Evolutionary conservation across 2,329 filamentous ascomycete species (phyloP).

Genomic region (Fusarium redolens): DNA sequence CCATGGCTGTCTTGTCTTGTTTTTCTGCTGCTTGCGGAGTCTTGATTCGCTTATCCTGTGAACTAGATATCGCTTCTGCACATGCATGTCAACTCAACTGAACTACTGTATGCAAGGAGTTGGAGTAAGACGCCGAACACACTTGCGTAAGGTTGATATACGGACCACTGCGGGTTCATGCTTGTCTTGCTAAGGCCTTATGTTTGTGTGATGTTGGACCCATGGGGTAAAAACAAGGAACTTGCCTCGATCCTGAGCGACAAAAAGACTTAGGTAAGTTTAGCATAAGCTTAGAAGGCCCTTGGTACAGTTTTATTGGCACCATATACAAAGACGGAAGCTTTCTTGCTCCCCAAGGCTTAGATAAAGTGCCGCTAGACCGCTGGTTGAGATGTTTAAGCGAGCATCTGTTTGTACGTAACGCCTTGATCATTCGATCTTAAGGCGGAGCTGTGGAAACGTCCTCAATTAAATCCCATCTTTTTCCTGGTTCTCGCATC

Average conservation of each 20-base stretch:
- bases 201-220: background rate
- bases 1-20: conserved; percentile 8
- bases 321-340: background rate
- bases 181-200: conserved; percentile 7
- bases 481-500: conserved; percentile 21
- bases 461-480: conserved; percentile 17
- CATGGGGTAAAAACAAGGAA: conserved; percentile 27
- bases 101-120: conserved; percentile 35
- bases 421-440: conserved; percentile 29
- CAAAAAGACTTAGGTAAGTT: no score
- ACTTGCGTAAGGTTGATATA: conserved; percentile 15
- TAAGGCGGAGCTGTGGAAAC: conserved; percentile 21
- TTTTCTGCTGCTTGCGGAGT: conserved; percentile 22
- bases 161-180: conserved; percentile 36
- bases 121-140: conserved; percentile 25
- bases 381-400: conserved; percentile 6
- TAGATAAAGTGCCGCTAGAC: background rate
- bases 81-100: conserved; percentile 39
- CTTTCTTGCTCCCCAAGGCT: background rate
- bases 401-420: conserved; percentile 3
- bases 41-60: conserved; percentile 31
- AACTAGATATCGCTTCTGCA: conserved; percentile 31
- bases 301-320: no score
- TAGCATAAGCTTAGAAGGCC: no score
- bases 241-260: background rate